Base-by-base conservation (phyloP, 106 monocot genomes). In the Dioscorea alata region DNA sequence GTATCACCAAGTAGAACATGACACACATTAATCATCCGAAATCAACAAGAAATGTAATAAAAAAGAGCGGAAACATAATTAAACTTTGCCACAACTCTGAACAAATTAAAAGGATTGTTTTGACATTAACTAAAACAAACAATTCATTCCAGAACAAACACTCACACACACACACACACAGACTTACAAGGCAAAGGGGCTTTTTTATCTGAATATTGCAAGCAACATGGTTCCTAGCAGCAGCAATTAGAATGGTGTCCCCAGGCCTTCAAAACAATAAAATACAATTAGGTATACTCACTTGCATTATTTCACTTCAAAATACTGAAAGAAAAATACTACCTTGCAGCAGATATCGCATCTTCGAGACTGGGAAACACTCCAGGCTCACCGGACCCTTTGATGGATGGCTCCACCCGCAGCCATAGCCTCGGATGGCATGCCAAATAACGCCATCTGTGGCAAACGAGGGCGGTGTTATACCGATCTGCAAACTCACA, bases 381-480 rank as follows among this genome's bases (percentile, higher is more conserved):
- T 65, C 96, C 96, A 70, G 84, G 76, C 31, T 86, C 80, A 25
- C 21, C 20, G 12, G 71, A 56, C 17, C 59, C 60, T 79, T 85
- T 97, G 33, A 81, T 68, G 49, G 92, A 73, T n/a, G 72, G 75
- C 65, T 97, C 96, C 2, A 92, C 86, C 16, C 96, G 92, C 67
- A 97, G 49, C 96, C 96, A 97, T 23, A 89, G 73, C 42, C 96
- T 86, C 59, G 92, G 96, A 50, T 97, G 96, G 35, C 96, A 97
- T 25, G 86, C 89, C 71, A 97, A 74, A 63, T 82, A 80, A 60
- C 76, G 53, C 96, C 96, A 97, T 86, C 92, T 92, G 78, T 92
- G 86, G 92, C 96, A 92, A 84, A 97, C 92, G 69, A 92, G 92
- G 81, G 92, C 96, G 16, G 89, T 83, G 83, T 86, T 92, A 84